Conservation (phyloP, 495 filamentous ascomycete species). For the Neurospora sp. region DNA sequence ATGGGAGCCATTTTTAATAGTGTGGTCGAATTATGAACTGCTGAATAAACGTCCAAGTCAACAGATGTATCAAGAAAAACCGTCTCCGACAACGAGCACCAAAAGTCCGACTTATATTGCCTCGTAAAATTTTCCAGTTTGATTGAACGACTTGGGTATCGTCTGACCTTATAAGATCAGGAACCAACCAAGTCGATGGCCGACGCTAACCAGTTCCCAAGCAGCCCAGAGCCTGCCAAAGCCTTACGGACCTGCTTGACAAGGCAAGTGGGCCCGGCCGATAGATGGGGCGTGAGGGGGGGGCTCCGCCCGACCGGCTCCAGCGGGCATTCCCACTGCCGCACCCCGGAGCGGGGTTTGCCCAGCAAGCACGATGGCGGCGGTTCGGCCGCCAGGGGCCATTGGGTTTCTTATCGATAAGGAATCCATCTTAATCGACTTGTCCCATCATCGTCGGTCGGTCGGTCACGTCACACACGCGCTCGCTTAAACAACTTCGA, state of each 20-base stretch:
- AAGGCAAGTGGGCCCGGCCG: neutral
- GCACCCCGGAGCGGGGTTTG: neutral
- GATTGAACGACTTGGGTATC: neutral
- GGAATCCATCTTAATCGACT: neutral
- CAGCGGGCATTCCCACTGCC: neutral
- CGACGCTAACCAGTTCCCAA: neutral
- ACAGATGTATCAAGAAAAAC: neutral
- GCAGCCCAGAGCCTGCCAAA: neutral
- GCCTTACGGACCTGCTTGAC: neutral
- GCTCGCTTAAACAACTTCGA: neutral
- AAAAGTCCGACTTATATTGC: neutral
- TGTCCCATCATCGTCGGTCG: neutral
- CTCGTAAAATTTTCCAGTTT: neutral
- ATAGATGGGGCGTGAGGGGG: neutral
- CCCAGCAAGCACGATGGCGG: neutral
- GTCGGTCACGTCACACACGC: neutral
- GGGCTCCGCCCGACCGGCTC: neutral
- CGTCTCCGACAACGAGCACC: neutral
- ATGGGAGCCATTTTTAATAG: constrained; percentile 29
- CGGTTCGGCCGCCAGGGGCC: neutral
- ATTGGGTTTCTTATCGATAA: neutral
- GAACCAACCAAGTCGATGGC: neutral
- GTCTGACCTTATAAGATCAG: neutral
- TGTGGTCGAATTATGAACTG: neutral
- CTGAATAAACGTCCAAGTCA: too few species aligned